Conservation (phyloP, 2,329 filamentous ascomycete species). For the Penicillium olsonii region DNA sequence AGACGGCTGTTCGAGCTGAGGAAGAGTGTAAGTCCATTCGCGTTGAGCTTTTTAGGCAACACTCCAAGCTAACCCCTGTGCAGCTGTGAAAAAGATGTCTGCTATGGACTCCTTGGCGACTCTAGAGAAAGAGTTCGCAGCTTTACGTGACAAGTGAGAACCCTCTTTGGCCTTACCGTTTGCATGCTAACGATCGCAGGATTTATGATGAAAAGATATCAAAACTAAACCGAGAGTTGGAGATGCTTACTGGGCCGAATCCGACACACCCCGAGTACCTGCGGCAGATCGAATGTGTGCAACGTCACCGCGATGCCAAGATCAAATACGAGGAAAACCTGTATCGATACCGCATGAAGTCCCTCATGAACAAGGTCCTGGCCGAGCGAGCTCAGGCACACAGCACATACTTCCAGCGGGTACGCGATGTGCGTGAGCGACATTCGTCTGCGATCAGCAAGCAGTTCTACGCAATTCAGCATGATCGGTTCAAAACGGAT, state of each 20-base stretch:
- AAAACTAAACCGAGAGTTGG: conserved; percentile 70
- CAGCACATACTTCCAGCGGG: conserved; percentile 84
- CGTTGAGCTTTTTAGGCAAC: not conserved
- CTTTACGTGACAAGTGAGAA: conserved; percentile 68
- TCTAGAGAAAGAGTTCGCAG: conserved; percentile 85
- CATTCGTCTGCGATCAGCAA: conserved; percentile 79
- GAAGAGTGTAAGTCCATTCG: conserved; percentile 50
- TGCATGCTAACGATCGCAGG: conserved; percentile 49
- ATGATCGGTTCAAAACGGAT: conserved; percentile 76
- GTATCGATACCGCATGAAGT: conserved; percentile 70
- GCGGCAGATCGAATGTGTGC: conserved; percentile 83
- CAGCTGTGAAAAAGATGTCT: conserved; percentile 75
- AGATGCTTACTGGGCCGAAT: conserved; percentile 58
- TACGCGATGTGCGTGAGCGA: conserved; percentile 78
- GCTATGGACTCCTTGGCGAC: conserved; percentile 77
- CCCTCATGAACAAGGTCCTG: conserved; percentile 72
- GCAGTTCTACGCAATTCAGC: conserved; percentile 90
- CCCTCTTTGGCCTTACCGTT: not conserved
- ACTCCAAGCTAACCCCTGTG: conserved; percentile 5
- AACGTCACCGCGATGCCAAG: conserved; percentile 79
- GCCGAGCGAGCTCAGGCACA: conserved; percentile 84
- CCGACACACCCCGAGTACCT: conserved; percentile 86
- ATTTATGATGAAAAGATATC: conserved; percentile 86
- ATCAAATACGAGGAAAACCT: conserved; percentile 73
- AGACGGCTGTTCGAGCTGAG: conserved; percentile 50